Evolutionary conservation across 257 asterid genomes (phyloP), one percentile per base, ranked within the genome.

Genomic region (Penstemon newberryi): DNA sequence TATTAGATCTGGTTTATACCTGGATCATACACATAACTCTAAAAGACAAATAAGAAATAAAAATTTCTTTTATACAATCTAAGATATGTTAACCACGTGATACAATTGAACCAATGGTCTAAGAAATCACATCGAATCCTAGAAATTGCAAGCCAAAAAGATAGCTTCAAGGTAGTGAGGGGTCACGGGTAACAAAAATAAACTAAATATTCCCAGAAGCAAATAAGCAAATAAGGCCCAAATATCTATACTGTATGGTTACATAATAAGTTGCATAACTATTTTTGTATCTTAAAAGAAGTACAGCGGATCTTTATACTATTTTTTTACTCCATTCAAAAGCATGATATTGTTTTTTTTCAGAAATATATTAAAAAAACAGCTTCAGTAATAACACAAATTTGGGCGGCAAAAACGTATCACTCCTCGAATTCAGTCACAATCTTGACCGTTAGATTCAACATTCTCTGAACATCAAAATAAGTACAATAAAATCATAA

Each of bases 1-100:
- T 56, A 94, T 89, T 49, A 75, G 77, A 78, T 87, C 91, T 52
- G 97, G 99, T 77, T 80, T 86, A 72, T 81, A 90, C 91, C 99
- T 90, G 79, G 54, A 77, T 63, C 55, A 75, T 11, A 72, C 58
- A 59, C 60, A 75, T 8, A 12, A 57, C 45, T 37, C 51, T 38
- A 49, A 60, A 55, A 44, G 6, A 18, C 45, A 49, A 45, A 55
- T 18, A 44, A 7, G 52, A 56, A 57, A 49, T 41, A 55, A 11
- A 2, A 60, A 10, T 7, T 8, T 7, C 2, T 2, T 37, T 4
- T 58, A 12, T 58, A 41, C 52, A 44, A 55, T 15, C 19, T 7
- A 36, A 44, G 52, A 12, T 11, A 25, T 47, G 15, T 11, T 51
- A 39, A 60, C 8, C 19, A 8, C 42, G 11, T 13, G 6, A 18